Base-by-base conservation (phyloP, 1,139 yeast genomes). In the Yamadazyma trypodendri region DNA sequence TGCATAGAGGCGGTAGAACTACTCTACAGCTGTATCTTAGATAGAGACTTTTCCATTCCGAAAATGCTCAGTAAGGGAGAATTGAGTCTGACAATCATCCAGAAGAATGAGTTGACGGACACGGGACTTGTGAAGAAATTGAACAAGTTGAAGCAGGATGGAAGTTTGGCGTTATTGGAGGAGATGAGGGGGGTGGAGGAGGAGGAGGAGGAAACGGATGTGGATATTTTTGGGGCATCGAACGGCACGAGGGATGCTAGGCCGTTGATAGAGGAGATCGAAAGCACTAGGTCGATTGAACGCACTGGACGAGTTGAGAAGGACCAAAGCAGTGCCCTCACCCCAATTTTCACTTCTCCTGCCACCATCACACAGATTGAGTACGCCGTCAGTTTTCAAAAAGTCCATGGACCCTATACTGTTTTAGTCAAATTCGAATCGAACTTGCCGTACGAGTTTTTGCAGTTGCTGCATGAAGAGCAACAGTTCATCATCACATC, bases 1-100 rank as follows among this genome's bases (percentile, higher is more conserved):
- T 73, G 88, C 49, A 55, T 84, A 34, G 92, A 84, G 50, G 76
- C 86, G 2, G 74, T 82, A 6, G 92, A 84, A 51, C 57, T 80
- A 43, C 46, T 65, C 40, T 60, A 61, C 58, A 75, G 46, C 30
- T 41, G 58, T 56, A 68, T 49, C 51, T 64, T 54, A 32, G 75
- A 68, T 25, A 45, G 76, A 39, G 80, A 49, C 40, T 69, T 45
- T 56, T 66, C 55, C 55, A 70, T 72, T 4, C 92, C 90, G 1
- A 84, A 81, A 50, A 70, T 85, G 79, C 54, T 68, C 6, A 60
- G 68, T 38, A 84, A 84, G 59, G 90, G 90, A 1, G 68, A 65
- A 8, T 55, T 69, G 23, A 54, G 68, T 14, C 49, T 54, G 15
- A 65, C 77, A 0, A 67, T 61, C 32, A 51, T 72, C 6, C 50